Evolutionary conservation across 306 rosid genomes (phyloP).

Genomic region (Castanea crenata): DNA sequence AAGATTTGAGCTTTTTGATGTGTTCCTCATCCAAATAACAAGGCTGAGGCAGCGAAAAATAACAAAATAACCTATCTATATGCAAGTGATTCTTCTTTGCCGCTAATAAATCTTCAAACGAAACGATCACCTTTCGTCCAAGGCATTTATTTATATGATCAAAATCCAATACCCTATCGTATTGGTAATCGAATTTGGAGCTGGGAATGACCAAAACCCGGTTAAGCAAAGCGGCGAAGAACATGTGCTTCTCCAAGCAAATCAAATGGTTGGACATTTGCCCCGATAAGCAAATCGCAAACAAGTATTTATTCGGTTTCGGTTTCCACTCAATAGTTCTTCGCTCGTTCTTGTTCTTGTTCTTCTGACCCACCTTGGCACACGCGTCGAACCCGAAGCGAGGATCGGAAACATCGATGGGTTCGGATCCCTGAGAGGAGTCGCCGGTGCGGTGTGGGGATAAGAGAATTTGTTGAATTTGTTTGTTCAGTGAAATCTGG

Average conservation of each 20-base stretch:
- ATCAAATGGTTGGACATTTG: constrained; percentile 97
- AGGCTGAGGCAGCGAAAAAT: constrained; percentile 68
- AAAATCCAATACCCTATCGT: constrained; percentile 71
- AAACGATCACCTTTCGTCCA: constrained; percentile 72
- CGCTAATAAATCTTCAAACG: constrained; percentile 69
- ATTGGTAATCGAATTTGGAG: constrained; percentile 66
- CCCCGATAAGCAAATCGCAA: constrained; percentile 85
- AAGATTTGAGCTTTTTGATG: constrained; percentile 56
- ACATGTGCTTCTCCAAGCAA: constrained; percentile 94
- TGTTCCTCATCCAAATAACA: constrained; percentile 74
- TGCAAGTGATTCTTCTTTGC: constrained; percentile 69
- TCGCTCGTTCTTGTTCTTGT: constrained; percentile 36
- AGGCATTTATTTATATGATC: constrained; percentile 75
- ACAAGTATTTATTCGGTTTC: constrained; percentile 52
- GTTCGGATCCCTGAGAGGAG: constrained; percentile 6
- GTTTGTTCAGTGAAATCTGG: constrained; percentile 68
- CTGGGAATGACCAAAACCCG: constrained; percentile 86
- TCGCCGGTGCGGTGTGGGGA: constrained; percentile 55
- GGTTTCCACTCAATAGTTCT: constrained; percentile 87
- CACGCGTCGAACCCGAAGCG: constrained; percentile 54
- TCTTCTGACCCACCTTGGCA: constrained; percentile 58
- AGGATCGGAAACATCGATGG: constrained; percentile 33
- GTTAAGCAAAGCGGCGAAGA: constrained; percentile 80
- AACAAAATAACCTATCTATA: constrained; percentile 69
- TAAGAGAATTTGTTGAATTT: constrained; percentile 68